A percentile compares a stretch with the other conserved stretches of the same genome.
These are phyloP conservation scores for Leonotis leonurus DNA, from an alignment of 257 asterid species.

Conservation along the genomic window DNA sequence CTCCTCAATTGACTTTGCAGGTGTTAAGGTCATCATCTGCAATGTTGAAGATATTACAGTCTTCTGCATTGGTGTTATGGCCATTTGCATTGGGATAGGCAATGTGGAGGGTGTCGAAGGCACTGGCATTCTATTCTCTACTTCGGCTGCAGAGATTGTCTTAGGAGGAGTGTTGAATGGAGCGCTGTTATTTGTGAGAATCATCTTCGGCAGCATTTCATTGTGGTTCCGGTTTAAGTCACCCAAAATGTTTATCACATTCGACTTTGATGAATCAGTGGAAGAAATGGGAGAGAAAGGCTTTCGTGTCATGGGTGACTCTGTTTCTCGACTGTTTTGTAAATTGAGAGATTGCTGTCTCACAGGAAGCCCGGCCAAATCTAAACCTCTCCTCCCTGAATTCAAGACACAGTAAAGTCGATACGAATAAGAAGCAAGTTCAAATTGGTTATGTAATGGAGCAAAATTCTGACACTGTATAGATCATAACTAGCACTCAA, in stretches of 20 bases:
- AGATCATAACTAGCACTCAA: no score
- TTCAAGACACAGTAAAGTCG: constrained; percentile 1
- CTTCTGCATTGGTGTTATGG: constrained; percentile 51
- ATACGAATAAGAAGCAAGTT: neutral
- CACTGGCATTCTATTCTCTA: constrained; percentile 69
- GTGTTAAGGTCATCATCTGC: constrained; percentile 46
- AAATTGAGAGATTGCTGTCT: constrained; percentile 37
- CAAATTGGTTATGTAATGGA: no score
- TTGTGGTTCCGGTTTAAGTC: constrained; percentile 55
- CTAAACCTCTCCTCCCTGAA: constrained; percentile 83
- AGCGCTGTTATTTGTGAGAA: constrained; percentile 34
- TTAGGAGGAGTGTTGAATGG: constrained; percentile 60
- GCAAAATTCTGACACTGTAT: no score
- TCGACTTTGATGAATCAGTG: constrained; percentile 63
- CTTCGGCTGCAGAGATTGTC: constrained; percentile 30
- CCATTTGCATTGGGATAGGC: constrained; percentile 70
- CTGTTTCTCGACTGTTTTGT: constrained; percentile 39
- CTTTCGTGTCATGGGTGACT: constrained; percentile 51
- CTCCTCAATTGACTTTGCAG: constrained; percentile 38
- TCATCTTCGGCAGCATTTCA: constrained; percentile 46
- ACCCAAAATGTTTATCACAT: constrained; percentile 45
- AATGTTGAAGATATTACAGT: constrained; percentile 33
- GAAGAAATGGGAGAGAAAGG: constrained; percentile 93
- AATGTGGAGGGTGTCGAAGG: constrained; percentile 63
- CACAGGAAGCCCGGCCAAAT: constrained; percentile 57